These are phyloP conservation scores for Corinectria fuckeliana DNA, from an alignment of 2,329 filamentous ascomycete species.

Conservation along the genomic window DNA sequence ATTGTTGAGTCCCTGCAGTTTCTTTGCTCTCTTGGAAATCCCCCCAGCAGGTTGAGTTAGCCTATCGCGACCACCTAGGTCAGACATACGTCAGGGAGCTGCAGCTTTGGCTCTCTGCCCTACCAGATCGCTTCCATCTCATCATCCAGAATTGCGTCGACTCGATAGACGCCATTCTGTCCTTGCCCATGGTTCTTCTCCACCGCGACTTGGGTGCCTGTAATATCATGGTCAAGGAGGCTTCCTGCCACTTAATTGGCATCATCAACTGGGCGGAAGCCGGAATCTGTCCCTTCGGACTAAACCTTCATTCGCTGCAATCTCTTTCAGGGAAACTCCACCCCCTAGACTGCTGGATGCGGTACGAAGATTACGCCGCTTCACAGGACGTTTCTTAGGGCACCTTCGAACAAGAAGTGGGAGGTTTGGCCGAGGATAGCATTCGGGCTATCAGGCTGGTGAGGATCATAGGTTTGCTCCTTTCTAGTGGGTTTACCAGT, in stretches of 20 bases:
- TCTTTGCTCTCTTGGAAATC: constrained; percentile 49
- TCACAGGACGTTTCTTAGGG: constrained; percentile 44
- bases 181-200: constrained; percentile 48
- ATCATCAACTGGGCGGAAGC: constrained; percentile 52
- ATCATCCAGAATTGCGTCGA: constrained; percentile 41
- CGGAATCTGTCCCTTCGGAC: constrained; percentile 48
- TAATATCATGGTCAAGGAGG: constrained; percentile 50
- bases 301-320: constrained; percentile 47
- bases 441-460: constrained; percentile 40
- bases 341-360: constrained; percentile 42
- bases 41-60: constrained; percentile 39
- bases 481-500: constrained; percentile 46
- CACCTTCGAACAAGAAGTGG: constrained; percentile 40
- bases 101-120: constrained; percentile 1
- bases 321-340: constrained; percentile 44
- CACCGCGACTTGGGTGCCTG: constrained; percentile 45
- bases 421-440: constrained; percentile 33
- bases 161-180: constrained; percentile 42
- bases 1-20: constrained; percentile 35
- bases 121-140: constrained; percentile 44
- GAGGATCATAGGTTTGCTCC: constrained; percentile 43
- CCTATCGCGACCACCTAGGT: constrained; percentile 33
- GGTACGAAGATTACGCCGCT: constrained; percentile 43
- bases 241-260: constrained; percentile 44
- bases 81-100: constrained; percentile 42